phyloP scores from a whole-genome alignment of 805 yeast genomes.

The Wickerhamomyces strasburgensis region DNA sequence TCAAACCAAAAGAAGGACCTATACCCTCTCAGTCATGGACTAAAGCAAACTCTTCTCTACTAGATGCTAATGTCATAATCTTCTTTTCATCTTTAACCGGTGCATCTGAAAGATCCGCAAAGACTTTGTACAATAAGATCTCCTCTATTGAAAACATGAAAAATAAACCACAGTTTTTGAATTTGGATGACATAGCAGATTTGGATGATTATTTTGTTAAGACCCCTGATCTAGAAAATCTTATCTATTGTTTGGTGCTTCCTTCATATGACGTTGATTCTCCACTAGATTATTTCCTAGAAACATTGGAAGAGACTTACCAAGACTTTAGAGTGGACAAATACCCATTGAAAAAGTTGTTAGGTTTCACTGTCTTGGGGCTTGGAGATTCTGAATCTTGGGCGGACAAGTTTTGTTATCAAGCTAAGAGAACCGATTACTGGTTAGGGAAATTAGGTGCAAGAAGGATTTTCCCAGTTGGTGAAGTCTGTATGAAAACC shows the following conservation, averaged over 20 bases:
- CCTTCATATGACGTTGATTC: slow-evolving; percentile 94
- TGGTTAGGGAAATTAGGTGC: slow-evolving; percentile 82
- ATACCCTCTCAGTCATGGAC: slow-evolving; percentile 30
- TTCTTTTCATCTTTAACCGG: slow-evolving; percentile 89
- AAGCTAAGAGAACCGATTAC: slow-evolving; percentile 68
- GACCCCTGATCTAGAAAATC: slow-evolving; percentile 45
- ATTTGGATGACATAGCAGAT: slow-evolving; percentile 79
- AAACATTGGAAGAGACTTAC: slow-evolving; percentile 71
- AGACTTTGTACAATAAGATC: slow-evolving; percentile 38
- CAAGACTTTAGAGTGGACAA: slow-evolving; percentile 85
- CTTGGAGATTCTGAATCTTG: slow-evolving; percentile 85
- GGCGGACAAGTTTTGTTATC: slow-evolving; percentile 83
- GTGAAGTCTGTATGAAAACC: slow-evolving; percentile 75
- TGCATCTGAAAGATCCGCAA: slow-evolving; percentile 67
- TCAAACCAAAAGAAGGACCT: slow-evolving; percentile 17
- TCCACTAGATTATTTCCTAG: slow-evolving; percentile 83
- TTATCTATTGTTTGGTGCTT: slow-evolving; percentile 65
- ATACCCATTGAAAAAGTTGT: slow-evolving; percentile 60
- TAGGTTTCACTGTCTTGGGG: slow-evolving; percentile 84
- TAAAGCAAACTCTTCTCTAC: slow-evolving; percentile 36
- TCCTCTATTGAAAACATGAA: slow-evolving; percentile 23
- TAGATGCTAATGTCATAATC: slow-evolving; percentile 55
- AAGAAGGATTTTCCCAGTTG: slow-evolving; percentile 76
- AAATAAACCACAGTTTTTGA: slow-evolving; percentile 48
- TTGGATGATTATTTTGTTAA: slow-evolving; percentile 75